Evolutionary conservation across 1,284 basidiomycete species (phyloP).

Genomic region (Cutaneotrichosporon cutaneum): DNA sequence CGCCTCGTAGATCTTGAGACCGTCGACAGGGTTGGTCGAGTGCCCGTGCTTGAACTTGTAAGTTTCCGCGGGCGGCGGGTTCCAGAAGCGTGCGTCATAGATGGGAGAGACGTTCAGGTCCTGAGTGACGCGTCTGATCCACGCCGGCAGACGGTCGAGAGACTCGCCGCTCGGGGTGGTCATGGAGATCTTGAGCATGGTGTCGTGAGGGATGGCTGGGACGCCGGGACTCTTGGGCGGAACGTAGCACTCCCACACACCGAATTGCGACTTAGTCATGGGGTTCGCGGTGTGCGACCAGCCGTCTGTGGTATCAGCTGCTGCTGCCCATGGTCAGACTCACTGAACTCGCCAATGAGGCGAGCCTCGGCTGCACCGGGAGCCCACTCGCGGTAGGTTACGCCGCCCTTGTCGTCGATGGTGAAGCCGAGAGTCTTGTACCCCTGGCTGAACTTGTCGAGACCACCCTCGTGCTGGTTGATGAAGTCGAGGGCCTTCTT

Average conservation of each 20-base stretch:
- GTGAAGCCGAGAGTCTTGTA: conserved; percentile 85
- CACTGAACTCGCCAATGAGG: conserved; percentile 95
- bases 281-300: conserved; percentile 83
- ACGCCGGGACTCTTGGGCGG: conserved; percentile 68
- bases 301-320: conserved; percentile 60
- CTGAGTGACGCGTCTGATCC: conserved; percentile 94
- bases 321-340: conserved; percentile 48
- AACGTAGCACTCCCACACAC: conserved; percentile 85
- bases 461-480: conserved; percentile 75
- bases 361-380: conserved; percentile 79
- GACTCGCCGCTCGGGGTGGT: conserved; percentile 70
- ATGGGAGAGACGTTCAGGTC: conserved; percentile 84
- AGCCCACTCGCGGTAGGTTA: conserved; percentile 93
- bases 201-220: conserved; percentile 88
- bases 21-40: conserved; percentile 50
- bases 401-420: conserved; percentile 65
- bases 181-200: conserved; percentile 94
- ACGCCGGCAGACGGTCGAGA: conserved; percentile 87
- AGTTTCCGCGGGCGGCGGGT: conserved; percentile 68
- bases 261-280: conserved; percentile 83
- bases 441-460: conserved; percentile 82
- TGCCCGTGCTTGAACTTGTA: conserved; percentile 78
- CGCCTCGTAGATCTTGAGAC: conserved; percentile 90
- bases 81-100: conserved; percentile 98
- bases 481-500: conserved; percentile 73